Evolutionary conservation across 352 stramenopile species (phyloP), one percentile per base, ranked within the genome.

Genomic region (Globisporangium spiculum): DNA sequence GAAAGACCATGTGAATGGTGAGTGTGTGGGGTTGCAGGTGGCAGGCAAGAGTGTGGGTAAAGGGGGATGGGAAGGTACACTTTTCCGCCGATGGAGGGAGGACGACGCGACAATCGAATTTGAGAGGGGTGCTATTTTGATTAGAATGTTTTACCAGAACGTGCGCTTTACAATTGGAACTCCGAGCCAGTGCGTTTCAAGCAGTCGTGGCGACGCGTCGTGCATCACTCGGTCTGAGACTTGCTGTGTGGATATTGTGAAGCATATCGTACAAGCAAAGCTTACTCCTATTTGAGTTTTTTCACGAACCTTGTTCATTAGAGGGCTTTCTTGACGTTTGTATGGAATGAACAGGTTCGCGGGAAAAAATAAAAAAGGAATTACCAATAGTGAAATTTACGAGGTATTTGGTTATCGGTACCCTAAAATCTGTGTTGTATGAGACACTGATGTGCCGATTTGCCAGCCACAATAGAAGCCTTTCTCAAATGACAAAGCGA

Each of bases 31-130:
- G 32, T 63, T 57, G 64, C 32, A 50, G 41, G 41, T n/a, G 36
- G 34, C 34, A 41, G 34, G 10, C 36, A 44, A 44, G 9, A 44
- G 41, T 50, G 41, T 22, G 41, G 7, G 60, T 59, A n/a, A 2
- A 44, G 30, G 61, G 30, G 61, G 41, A 63, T 55, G 36, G 44
- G 54, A 64, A 38, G 54, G 20, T 69, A 58, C 54, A 76, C 66
- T 34, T 75, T 80, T 80, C 74, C 74, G 74, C 66, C 71, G 74
- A 55, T 80, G 74, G 65, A 78, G 71, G 50, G 24, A 4, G 30
- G 34, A 63, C 57, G 27, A 60, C 27, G 55, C 55, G 30, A 41
- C 55, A 14, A 55, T 38, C 24, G 12, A 6, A 20, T 36, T 38
- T 59, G 24, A 36, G 18, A 52, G 44, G 44, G 44, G 1, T 12